phyloP scores from a whole-genome alignment of 2,329 filamentous ascomycete genomes.

The Aspergillus sp. region DNA sequence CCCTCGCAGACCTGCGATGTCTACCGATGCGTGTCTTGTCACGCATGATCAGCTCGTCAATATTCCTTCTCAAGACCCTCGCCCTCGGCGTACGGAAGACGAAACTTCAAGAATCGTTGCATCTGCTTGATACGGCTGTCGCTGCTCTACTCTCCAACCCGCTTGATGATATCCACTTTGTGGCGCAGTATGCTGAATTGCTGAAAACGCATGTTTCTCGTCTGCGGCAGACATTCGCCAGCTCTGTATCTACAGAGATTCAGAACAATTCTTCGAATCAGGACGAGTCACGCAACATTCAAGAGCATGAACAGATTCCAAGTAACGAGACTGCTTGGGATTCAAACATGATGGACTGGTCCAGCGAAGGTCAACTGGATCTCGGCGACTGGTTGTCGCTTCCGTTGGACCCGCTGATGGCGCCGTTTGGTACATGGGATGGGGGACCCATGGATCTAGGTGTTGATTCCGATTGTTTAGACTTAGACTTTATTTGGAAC shows the following conservation, averaged over 20 bases:
- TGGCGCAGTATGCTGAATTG: constrained; percentile 53
- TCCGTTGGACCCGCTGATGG: constrained; percentile 7
- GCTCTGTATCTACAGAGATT: background rate
- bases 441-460: background rate
- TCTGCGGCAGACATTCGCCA: constrained; percentile 7
- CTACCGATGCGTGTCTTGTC: constrained; percentile 54
- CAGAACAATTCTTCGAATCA: background rate
- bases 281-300: background rate
- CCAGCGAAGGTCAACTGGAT: background rate
- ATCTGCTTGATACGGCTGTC: constrained; percentile 3
- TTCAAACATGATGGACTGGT: background rate
- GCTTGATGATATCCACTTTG: constrained; percentile 55
- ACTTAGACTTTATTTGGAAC: constrained; percentile 10
- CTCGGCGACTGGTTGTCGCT: constrained; percentile 10
- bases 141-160: background rate
- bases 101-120: constrained; percentile 4
- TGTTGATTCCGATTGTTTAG: background rate
- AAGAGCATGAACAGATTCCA: background rate
- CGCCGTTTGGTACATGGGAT: background rate
- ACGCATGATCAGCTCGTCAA: constrained; percentile 55
- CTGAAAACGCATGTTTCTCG: constrained; percentile 8
- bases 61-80: constrained; percentile 53
- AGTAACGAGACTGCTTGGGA: background rate
- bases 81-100: constrained; percentile 39
- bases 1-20: constrained; percentile 47